These are phyloP conservation scores for Mixia osmundae DNA, from an alignment of 1,284 basidiomycete species.

Conservation along the genomic window DNA sequence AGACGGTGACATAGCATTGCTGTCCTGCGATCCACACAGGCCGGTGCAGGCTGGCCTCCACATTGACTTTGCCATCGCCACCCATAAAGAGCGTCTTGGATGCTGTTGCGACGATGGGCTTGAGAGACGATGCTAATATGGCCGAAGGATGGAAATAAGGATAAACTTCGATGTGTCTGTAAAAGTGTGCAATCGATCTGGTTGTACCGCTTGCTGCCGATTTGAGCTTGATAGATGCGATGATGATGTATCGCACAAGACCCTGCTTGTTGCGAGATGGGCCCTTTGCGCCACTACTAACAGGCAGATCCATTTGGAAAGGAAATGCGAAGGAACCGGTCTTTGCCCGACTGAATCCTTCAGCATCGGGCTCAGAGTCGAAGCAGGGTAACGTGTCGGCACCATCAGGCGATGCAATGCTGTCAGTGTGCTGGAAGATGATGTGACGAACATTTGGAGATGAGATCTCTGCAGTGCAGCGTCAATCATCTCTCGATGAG, in stretches of 20 bases:
- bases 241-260: conserved; percentile 58
- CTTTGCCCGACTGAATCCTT: conserved; percentile 37
- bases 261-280: conserved; percentile 34
- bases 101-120: conserved; percentile 37
- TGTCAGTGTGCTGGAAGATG: conserved; percentile 56
- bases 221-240: conserved; percentile 61
- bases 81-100: conserved; percentile 37
- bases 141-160: conserved; percentile 46
- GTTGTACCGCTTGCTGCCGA: conserved; percentile 33
- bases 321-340: conserved; percentile 44
- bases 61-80: conserved; percentile 40
- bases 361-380: conserved; percentile 33
- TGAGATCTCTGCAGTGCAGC: conserved; percentile 26
- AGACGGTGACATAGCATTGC: conserved; percentile 44
- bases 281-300: conserved; percentile 49
- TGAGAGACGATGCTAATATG: conserved; percentile 37
- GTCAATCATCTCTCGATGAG: background rate
- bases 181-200: conserved; percentile 74
- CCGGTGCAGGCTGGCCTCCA: conserved; percentile 50
- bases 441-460: conserved; percentile 42
- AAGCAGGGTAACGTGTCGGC: conserved; percentile 24
- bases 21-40: conserved; percentile 69
- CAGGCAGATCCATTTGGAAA: conserved; percentile 51
- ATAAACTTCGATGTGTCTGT: conserved; percentile 59
- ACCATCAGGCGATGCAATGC: conserved; percentile 26